Evolutionary conservation across 495 filamentous ascomycete genomes (phyloP), one percentile per base, ranked within the genome.

Genomic region (Lasiosphaeris hirsuta): DNA sequence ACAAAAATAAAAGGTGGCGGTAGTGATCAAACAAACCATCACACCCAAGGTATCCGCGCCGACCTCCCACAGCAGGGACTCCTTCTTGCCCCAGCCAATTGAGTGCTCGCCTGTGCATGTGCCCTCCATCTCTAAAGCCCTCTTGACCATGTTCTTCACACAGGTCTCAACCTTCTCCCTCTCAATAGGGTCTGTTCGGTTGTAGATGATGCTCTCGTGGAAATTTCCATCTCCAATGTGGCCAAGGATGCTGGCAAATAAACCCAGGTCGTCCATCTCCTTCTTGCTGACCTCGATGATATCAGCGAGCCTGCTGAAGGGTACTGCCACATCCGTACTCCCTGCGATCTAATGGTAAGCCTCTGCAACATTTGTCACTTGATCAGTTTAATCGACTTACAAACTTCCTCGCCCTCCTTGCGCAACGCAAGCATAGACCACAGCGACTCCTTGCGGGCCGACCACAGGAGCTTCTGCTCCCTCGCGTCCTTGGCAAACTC

Each of bases 151-250:
- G 59, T 90, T 86, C 62, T 92, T 82, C 19, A 96, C 90, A 51
- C 89, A 89, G 37, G 76, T 80, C 66, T 94, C 86, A 2, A 96
- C 89, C 42, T 85, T 85, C 11, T 78, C 83, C 35, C 78, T 74
- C 71, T 96, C 89, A 3, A 72, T 82, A 10, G 81, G 81, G 56
- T 90, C 77, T 14, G 73, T 77, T 33, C 80, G 75, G 64, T 93
- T 84, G 65, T 94, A 96, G 69, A 96, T 84, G 64, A 96, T 91
- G 68, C 85, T 88, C 63, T 90, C 84, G 67, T 96, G 92, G 71
- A 96, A 96, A 69, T 97, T 97, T 7, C 92, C 91, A 69, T 96
- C 89, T 4, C 90, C 90, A 56, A 95, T 85, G 60, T 95, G 90
- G 10, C 77, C 90, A 0, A 97, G 78, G 19, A 93, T 90, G 68